Conservation (phyloP, 345 rosid species). For the Nasturtium officinale region DNA sequence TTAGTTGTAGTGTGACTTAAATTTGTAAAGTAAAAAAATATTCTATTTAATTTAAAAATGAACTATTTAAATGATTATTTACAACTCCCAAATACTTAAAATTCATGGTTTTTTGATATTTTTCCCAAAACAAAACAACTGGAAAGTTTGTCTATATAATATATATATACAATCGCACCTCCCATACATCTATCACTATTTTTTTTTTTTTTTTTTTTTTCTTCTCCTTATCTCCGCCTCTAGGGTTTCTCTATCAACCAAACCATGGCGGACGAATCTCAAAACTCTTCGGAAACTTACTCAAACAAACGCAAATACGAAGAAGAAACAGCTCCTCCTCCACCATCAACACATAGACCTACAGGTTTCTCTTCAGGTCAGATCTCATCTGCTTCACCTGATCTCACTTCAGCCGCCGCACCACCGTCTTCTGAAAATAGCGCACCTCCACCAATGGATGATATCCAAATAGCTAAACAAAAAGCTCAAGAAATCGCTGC, state of each 20-base stretch:
- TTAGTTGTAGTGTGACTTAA: no score
- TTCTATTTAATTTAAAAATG: no score
- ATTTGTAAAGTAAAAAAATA: no score
- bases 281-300: slow-evolving; percentile 62
- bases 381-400: slow-evolving; percentile 55
- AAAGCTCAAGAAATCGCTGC: slow-evolving; percentile 94
- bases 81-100: no score
- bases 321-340: slow-evolving; percentile 66
- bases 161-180: background rate
- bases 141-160: background rate
- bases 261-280: slow-evolving; percentile 94
- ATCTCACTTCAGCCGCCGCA: slow-evolving; percentile 38
- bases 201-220: background rate
- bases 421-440: slow-evolving; percentile 65
- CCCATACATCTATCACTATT: background rate
- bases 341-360: slow-evolving; percentile 56
- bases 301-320: slow-evolving; percentile 87
- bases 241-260: slow-evolving; percentile 59
- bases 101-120: no score
- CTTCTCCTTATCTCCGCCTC: slow-evolving; percentile 38
- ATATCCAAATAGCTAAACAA: slow-evolving; percentile 88
- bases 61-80: no score
- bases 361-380: slow-evolving; percentile 88
- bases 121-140: no score
- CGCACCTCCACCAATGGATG: slow-evolving; percentile 76